Conservation (phyloP, 139 green algal species). For the Chlamydomonas urium region DNA sequence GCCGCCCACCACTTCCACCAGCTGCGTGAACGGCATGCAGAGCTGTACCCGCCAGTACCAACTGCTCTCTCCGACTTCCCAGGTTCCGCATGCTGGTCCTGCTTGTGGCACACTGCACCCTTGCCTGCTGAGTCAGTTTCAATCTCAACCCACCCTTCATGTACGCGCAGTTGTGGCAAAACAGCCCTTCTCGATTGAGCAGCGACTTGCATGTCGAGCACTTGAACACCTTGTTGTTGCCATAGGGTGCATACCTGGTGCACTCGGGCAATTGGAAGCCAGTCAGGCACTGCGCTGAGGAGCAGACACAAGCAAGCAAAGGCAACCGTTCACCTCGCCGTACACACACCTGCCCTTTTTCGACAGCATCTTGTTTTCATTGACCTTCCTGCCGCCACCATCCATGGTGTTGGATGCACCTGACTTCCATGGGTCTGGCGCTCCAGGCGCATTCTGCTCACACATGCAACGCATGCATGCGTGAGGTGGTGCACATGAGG, state of each 20-base stretch:
- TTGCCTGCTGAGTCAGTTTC: not conserved
- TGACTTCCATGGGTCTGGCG: constrained; percentile 9
- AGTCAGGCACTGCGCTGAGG: not conserved
- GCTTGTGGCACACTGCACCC: not conserved
- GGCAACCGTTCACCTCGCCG: not conserved
- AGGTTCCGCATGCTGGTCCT: not conserved
- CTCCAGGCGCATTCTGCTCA: not conserved
- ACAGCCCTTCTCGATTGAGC: constrained; percentile 12
- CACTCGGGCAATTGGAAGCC: not conserved
- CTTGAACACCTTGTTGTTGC: not conserved
- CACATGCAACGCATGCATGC: not conserved
- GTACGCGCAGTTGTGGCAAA: constrained; percentile 12
- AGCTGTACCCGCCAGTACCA: not conserved
- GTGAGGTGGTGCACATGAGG: not conserved
- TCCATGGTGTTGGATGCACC: not conserved
- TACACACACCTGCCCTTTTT: constrained; percentile 7
- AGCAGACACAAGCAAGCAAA: not conserved
- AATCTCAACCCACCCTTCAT: not conserved
- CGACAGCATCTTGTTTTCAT: constrained; percentile 15
- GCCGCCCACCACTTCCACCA: not conserved
- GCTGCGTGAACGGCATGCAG: not conserved
- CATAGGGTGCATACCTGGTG: constrained; percentile 7
- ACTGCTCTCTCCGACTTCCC: not conserved
- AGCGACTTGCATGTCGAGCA: constrained; percentile 7
- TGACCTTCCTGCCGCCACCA: not conserved